A percentile compares a stretch with the other conserved stretches of the same genome.
Evolutionary conservation across 345 rosid species (phyloP).

Genomic region (Citrus medica): DNA sequence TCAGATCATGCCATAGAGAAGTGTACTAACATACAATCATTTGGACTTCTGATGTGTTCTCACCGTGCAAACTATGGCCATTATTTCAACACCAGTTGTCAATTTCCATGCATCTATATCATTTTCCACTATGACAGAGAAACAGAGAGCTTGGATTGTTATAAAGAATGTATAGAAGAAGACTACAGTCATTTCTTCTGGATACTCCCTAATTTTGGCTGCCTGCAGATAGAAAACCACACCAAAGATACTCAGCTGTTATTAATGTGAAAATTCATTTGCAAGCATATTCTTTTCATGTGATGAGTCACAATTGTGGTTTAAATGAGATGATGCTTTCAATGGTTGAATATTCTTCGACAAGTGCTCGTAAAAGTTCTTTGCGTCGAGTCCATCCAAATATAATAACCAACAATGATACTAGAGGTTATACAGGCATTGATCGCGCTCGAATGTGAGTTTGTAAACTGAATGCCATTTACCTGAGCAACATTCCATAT

Average conservation of each 20-base stretch:
- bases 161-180: constrained; percentile 8
- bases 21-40: background rate
- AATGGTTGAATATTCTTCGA: background rate
- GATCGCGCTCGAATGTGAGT: too few species aligned
- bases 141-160: constrained; percentile 22
- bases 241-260: background rate
- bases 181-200: constrained; percentile 7
- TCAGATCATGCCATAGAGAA: background rate
- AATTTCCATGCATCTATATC: constrained; percentile 34
- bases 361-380: background rate
- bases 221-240: background rate
- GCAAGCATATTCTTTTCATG: background rate
- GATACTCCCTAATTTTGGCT: constrained; percentile 1
- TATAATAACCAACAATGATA: background rate
- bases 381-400: background rate
- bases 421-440: background rate
- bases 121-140: constrained; percentile 24
- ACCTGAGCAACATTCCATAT: constrained; percentile 24
- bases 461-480: background rate
- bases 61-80: constrained; percentile 34
- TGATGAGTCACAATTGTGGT: background rate
- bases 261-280: background rate
- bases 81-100: constrained; percentile 23
- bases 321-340: background rate
- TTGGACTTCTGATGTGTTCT: background rate